Base-by-base conservation (phyloP, 2,329 filamentous ascomycete species). In the Colletotrichum tamarilloi region DNA sequence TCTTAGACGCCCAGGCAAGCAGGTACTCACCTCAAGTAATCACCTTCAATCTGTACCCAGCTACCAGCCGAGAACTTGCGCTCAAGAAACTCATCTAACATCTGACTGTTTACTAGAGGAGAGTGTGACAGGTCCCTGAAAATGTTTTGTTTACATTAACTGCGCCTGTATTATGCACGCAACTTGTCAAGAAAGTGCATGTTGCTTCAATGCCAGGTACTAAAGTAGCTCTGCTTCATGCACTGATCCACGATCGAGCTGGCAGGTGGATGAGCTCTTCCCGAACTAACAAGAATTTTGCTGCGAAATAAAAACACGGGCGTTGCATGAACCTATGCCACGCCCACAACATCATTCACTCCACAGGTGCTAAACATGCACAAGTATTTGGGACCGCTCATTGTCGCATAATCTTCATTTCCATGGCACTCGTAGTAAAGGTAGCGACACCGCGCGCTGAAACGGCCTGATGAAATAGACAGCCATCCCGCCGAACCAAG, bases 331-430 rank as follows among this genome's bases (percentile, higher is more conserved):
- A 59, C 22, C 14, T 28, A 38, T 52, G 32, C 49, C n/a, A 32
- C 30, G 28, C 28, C 55, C 26, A 8, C 11, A 30, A 55, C 38
- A 42, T 19, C 38, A 19, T 42, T 42, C 42, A 57, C 52, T 16
- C 19, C 8, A 46, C 2, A 26, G 12, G 26, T 7, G 11, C 32
- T 12, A 11, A 5, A 58, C 11, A 68, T 38, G n/a, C 46, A 56
- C 19, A 55, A 7, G 46, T 24, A 55, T 42, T 26, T 12, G n/a
- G 35, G 52, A 5, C 28, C 28, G 28, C 35, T 38, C 38, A 57
- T 35, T 62, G 22, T 71, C 24, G 71, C 67, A 71, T 71, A 52
- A 68, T 66, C 62, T 62, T 71, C 56, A 52, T 71, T 73, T 71
- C 56, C 71, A 66, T 71, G 49, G 62, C 60, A 65, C 52, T 72